phyloP scores from a whole-genome alignment of 1,284 basidiomycete genomes.

The Cystobasidium sp. region DNA sequence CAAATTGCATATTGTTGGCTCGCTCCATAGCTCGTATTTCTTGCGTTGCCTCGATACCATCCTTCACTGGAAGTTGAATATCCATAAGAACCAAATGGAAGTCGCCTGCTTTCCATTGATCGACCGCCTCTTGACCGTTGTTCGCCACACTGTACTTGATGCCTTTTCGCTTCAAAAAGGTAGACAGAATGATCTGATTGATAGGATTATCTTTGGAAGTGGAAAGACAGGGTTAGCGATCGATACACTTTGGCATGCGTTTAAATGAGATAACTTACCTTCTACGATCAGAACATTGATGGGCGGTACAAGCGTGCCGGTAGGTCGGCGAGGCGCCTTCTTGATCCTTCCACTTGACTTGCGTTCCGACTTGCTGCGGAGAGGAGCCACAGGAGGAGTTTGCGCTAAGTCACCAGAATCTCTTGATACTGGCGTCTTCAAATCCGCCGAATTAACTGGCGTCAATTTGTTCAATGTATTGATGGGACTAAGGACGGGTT shows the following conservation, averaged over 20 bases:
- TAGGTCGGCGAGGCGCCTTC: conserved; percentile 30
- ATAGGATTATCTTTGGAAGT: conserved; percentile 86
- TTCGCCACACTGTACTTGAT: conserved; percentile 94
- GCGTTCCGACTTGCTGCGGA: conserved; percentile 15
- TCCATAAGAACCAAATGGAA: conserved; percentile 99
- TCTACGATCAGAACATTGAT: conserved; percentile 96
- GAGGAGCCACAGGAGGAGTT: conserved; percentile 2
- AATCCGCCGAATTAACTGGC: background rate
- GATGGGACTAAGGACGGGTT: conserved; percentile 8
- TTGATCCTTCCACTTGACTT: conserved; percentile 32
- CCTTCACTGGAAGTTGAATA: conserved; percentile 99
- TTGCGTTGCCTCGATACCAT: conserved; percentile 95
- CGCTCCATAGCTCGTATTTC: conserved; percentile 89
- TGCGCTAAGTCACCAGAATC: background rate
- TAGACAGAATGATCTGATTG: conserved; percentile 94
- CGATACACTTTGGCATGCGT: background rate
- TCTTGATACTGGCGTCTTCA: conserved; percentile 7
- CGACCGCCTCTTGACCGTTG: conserved; percentile 92
- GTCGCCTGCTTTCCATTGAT: conserved; percentile 90
- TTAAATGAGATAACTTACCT: conserved; percentile 63
- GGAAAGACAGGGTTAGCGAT: background rate
- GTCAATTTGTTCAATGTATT: conserved; percentile 1
- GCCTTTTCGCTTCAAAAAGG: conserved; percentile 94
- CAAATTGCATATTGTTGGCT: conserved; percentile 24
- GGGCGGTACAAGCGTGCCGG: conserved; percentile 71